Evolutionary conservation across 108 stramenopile genomes (phyloP), one percentile per base, ranked within the genome.

Genomic region (Nannochloropsis gaditana): DNA sequence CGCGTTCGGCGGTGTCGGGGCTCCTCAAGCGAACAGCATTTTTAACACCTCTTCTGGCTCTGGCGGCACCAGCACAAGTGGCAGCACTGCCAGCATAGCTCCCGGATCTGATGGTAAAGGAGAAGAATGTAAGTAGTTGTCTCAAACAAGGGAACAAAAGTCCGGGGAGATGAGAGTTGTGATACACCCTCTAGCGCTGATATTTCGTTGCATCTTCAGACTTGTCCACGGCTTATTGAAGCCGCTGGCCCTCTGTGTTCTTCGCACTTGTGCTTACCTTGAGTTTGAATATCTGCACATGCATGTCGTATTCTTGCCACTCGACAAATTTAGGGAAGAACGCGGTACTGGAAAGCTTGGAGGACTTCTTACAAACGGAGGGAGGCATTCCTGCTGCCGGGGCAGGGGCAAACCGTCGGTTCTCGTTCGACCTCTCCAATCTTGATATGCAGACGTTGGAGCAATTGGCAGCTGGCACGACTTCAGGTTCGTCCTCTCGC

Each of bases 401-500:
- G 10, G 47, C 47, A 0, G 47, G 47, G 47, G 1, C 47, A 50
- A 15, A 10, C 59, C 59, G 59, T n/a, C 59, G 59, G 15, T 73
- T 73, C 8, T 73, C 59, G 59, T 73, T 73, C n/a, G 59, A 73
- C 59, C 59, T 73, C 2, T 73, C 59, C 59, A 73, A 73, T n/a
- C 59, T 73, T n/a, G 59, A 73, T n/a, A 73, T 73, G 59, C 59
- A 73, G 59, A 73, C 59, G 19, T n/a, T 73, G 59, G 59, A 73
- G 59, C 59, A 73, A n/a, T n/a, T 73, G 59, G 59, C 59, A n/a
- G 59, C 59, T 3, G 59, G 59, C 59, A n/a, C 59, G 19, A 73
- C 59, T n/a, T 73, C 59, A n/a, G 59, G 59, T n/a, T n/a, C 8
- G 59, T 73, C 59, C 59, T 73, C 59, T 15, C 59, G 59, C 59